A percentile compares a stretch with the other conserved stretches of the same genome.
These are phyloP conservation scores for Entomortierella beljakovae DNA, from an alignment of 192 early-diverging fungal species.

Conservation along the genomic window DNA sequence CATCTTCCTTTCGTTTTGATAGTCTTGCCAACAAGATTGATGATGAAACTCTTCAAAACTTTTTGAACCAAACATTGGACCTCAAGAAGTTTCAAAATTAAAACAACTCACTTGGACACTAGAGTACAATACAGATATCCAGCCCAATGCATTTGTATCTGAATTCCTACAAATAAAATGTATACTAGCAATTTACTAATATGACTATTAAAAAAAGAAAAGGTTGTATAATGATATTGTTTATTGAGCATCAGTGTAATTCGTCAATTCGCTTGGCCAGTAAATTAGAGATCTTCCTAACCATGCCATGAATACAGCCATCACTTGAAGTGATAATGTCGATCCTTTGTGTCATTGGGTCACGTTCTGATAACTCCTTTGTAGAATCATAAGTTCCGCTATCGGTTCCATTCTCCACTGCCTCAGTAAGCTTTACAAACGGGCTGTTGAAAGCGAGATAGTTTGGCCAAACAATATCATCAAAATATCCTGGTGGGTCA, in stretches of 20 bases:
- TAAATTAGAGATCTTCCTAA: conserved; percentile 15
- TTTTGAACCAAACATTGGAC: conserved; percentile 85
- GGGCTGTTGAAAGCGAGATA: conserved; percentile 63
- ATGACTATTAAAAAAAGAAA: not conserved
- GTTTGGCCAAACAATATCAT: conserved; percentile 82
- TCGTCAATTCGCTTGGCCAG: conserved; percentile 14
- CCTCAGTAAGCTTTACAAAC: conserved; percentile 27
- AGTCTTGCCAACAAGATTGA: conserved; percentile 82
- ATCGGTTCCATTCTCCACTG: conserved; percentile 24
- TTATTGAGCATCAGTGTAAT: not conserved
- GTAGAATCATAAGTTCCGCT: conserved; percentile 9
- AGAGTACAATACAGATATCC: not conserved
- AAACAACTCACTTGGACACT: not conserved
- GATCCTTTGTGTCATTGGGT: conserved; percentile 32
- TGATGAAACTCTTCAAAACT: conserved; percentile 78
- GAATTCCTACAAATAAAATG: conserved; percentile 1
- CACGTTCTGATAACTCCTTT: not conserved
- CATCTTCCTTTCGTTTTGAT: not conserved
- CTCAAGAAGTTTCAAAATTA: conserved; percentile 84
- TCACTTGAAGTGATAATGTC: conserved; percentile 32
- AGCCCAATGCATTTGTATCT: not conserved
- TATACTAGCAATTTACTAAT: too few relatives aligned
- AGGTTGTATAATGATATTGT: not conserved
- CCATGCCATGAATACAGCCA: conserved; percentile 26
- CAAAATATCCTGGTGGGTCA: conserved; percentile 84